Percentiles rank a stretch among this genome's conserved stretches.
phyloP scores from a whole-genome alignment of 306 rosid species.

The Neltuma alba region DNA sequence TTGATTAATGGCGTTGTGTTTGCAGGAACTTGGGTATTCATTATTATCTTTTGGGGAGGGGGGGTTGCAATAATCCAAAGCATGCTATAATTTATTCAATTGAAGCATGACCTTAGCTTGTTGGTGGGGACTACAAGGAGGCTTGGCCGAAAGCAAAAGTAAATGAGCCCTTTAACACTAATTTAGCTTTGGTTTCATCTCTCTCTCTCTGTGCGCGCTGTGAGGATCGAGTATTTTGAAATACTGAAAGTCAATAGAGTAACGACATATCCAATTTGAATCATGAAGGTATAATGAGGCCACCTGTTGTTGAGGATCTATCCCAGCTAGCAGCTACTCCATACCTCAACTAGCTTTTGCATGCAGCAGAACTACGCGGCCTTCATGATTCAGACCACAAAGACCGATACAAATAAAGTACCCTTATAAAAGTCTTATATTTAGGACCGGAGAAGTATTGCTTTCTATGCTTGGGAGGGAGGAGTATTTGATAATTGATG shows the following conservation, averaged over 20 bases:
- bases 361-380: background rate
- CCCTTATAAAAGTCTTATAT: too few species aligned
- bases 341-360: background rate
- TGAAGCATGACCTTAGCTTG: slow-evolving; percentile 32
- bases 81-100: slow-evolving; percentile 32
- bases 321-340: background rate
- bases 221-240: background rate
- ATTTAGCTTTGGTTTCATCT: background rate
- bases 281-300: background rate
- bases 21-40: slow-evolving; percentile 22
- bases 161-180: background rate
- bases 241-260: background rate
- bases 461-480: background rate
- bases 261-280: background rate
- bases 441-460: too few species aligned
- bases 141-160: slow-evolving; percentile 63
- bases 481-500: background rate
- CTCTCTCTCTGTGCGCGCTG: background rate
- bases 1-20: slow-evolving; percentile 12
- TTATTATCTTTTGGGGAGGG: slow-evolving; percentile 6
- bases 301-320: background rate
- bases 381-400: slow-evolving; percentile 20
- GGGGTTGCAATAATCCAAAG: slow-evolving; percentile 38
- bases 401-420: background rate
- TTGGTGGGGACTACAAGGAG: slow-evolving; percentile 46